Percentiles rank a stretch among this genome's conserved stretches.
These are phyloP conservation scores for Penicillium turbatum DNA, from an alignment of 495 filamentous ascomycete genomes.

Conservation along the genomic window DNA sequence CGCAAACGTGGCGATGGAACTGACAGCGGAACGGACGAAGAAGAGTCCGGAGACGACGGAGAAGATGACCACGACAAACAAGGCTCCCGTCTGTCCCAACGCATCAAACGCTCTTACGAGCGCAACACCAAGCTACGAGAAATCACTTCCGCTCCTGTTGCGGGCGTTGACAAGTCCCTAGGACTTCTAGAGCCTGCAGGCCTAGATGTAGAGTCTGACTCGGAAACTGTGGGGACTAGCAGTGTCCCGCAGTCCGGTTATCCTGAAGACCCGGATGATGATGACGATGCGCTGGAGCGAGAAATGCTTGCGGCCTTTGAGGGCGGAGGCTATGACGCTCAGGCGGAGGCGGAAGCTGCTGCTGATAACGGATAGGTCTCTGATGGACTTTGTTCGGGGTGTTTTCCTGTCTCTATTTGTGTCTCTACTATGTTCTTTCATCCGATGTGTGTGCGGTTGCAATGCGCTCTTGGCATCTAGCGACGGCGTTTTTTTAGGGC, in stretches of 20 bases:
- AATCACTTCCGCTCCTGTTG: conserved; percentile 41
- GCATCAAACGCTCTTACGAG: conserved; percentile 49
- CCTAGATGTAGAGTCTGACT: conserved; percentile 43
- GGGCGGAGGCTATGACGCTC: conserved; percentile 38
- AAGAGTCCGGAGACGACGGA: conserved; percentile 27
- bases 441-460: conserved; percentile 20
- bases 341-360: conserved; percentile 28
- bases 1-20: conserved; percentile 37
- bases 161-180: conserved; percentile 25
- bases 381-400: neutral
- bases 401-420: neutral
- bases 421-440: conserved; percentile 4
- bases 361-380: conserved; percentile 26
- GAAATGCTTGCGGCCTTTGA: conserved; percentile 66
- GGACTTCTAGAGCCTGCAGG: conserved; percentile 51
- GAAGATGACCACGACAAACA: conserved; percentile 31
- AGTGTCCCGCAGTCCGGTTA: conserved; percentile 13
- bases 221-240: conserved; percentile 19
- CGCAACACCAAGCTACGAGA: conserved; percentile 43
- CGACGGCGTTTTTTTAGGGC: conserved; percentile 37
- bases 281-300: conserved; percentile 61
- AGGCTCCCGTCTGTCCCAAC: conserved; percentile 43
- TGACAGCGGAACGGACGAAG: conserved; percentile 29
- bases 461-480: conserved; percentile 35
- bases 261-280: conserved; percentile 38